phyloP scores from a whole-genome alignment of 2,329 filamentous ascomycete species.

The Ophiostoma ips region DNA sequence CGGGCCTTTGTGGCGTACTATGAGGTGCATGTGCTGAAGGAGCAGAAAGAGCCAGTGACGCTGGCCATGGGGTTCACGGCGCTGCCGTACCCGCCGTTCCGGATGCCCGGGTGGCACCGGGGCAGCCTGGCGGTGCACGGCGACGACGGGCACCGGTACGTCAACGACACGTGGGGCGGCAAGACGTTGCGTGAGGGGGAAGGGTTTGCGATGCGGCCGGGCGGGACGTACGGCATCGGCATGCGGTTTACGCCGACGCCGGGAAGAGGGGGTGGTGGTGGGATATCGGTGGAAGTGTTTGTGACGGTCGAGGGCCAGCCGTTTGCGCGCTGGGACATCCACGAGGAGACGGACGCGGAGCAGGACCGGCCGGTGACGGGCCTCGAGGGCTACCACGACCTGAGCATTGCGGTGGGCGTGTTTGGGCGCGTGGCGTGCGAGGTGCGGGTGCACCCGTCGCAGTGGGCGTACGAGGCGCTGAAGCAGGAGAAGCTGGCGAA shows the following conservation, averaged over 20 bases:
- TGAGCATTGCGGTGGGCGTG: conserved; percentile 57
- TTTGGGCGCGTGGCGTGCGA: conserved; percentile 58
- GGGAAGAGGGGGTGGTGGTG: not conserved
- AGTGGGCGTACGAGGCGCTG: conserved; percentile 29
- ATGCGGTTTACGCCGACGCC: conserved; percentile 52
- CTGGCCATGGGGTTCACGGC: conserved; percentile 59
- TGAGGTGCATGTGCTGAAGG: conserved; percentile 36
- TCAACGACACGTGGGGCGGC: conserved; percentile 64
- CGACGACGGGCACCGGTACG: conserved; percentile 63
- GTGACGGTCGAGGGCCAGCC: conserved; percentile 53
- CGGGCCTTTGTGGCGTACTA: conserved; percentile 50
- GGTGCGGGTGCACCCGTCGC: conserved; percentile 43
- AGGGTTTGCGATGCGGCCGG: conserved; percentile 19
- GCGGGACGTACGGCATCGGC: conserved; percentile 57
- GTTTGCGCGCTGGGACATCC: conserved; percentile 53
- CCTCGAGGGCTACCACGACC: conserved; percentile 55
- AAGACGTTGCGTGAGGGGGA: conserved; percentile 37
- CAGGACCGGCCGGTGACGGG: conserved; percentile 50
- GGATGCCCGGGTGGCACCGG: conserved; percentile 70
- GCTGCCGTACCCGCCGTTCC: conserved; percentile 62
- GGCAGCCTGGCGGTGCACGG: conserved; percentile 63
- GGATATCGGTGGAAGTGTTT: conserved; percentile 47
- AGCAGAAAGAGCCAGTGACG: conserved; percentile 29
- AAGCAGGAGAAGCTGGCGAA: not conserved
- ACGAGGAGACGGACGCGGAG: conserved; percentile 56